Evolutionary conservation across 1,284 basidiomycete species (phyloP).

Genomic region (Naganishia sp.): DNA sequence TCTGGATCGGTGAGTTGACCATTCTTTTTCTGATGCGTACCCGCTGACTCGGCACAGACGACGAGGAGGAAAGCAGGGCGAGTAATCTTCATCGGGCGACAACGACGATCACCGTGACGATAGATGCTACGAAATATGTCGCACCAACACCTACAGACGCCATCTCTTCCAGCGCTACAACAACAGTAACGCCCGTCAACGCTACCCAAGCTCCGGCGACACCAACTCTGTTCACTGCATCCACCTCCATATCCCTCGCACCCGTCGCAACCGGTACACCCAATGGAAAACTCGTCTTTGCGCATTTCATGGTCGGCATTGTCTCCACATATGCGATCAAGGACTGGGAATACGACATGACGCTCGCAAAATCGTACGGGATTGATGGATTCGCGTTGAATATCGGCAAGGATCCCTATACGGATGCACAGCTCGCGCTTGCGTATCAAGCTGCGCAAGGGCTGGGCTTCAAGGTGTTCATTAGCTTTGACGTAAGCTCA

Average conservation of each 20-base stretch:
- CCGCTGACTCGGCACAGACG: not conserved
- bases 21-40: too few relatives aligned
- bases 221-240: not conserved
- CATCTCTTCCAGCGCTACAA: not conserved
- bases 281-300: slow-evolving; percentile 46
- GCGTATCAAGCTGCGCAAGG: slow-evolving; percentile 47
- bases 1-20: slow-evolving; percentile 15
- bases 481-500: slow-evolving; percentile 46
- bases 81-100: slow-evolving; percentile 2
- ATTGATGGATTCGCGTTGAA: slow-evolving; percentile 53
- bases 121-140: not conserved
- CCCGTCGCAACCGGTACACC: slow-evolving; percentile 4
- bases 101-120: slow-evolving; percentile 9
- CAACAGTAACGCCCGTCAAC: not conserved
- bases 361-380: slow-evolving; percentile 45
- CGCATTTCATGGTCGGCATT: slow-evolving; percentile 51
- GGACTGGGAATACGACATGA: slow-evolving; percentile 48
- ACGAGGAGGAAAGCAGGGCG: not conserved
- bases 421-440: slow-evolving; percentile 44
- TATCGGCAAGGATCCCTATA: slow-evolving; percentile 49
- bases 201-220: not conserved
- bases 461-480: slow-evolving; percentile 47
- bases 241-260: not conserved
- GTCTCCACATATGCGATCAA: slow-evolving; percentile 41
- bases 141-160: not conserved